Percentiles rank a stretch among this genome's conserved stretches.
phyloP scores from a whole-genome alignment of 345 rosid genomes.

The Camelina hispida region DNA sequence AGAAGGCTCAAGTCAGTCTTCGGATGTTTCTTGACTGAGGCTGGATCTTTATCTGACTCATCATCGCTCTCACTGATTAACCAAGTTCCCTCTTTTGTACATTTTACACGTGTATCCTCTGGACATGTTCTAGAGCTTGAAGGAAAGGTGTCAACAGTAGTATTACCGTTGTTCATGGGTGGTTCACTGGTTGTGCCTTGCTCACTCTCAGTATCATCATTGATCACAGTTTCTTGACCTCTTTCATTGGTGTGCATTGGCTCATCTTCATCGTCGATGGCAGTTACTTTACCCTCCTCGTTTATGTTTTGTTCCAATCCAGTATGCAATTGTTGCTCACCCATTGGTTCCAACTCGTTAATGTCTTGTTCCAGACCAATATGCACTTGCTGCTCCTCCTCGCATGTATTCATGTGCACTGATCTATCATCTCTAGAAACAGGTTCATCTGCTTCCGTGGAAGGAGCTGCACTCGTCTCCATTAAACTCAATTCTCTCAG shows the following conservation, averaged over 20 bases:
- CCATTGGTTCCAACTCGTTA: conserved; percentile 17
- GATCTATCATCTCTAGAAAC: conserved; percentile 27
- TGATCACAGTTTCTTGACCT: conserved; percentile 17
- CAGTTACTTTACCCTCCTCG: conserved; percentile 16
- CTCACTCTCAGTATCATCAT: conserved; percentile 27
- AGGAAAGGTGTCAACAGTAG: conserved; percentile 21
- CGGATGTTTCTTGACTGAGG: conserved; percentile 1
- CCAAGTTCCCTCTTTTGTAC: conserved; percentile 41
- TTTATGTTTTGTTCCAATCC: conserved; percentile 23
- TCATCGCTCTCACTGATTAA: conserved; percentile 36
- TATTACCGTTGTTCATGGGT: neutral
- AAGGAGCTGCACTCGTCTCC: conserved; percentile 31
- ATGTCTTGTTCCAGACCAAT: conserved; percentile 10
- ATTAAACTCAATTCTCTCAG: conserved; percentile 31
- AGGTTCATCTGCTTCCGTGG: conserved; percentile 18
- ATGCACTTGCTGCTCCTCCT: conserved; percentile 33
- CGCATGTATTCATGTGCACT: conserved; percentile 23
- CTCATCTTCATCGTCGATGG: conserved; percentile 32
- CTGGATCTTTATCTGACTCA: conserved; percentile 33
- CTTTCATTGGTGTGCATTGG: conserved; percentile 15
- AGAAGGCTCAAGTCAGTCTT: conserved; percentile 15
- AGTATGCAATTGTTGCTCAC: conserved; percentile 32
- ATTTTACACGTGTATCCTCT: conserved; percentile 22
- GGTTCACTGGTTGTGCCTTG: conserved; percentile 18
- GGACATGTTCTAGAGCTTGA: conserved; percentile 21